phyloP scores from a whole-genome alignment of 75 land plant genomes.

The Adiantum capillusveneris region DNA sequence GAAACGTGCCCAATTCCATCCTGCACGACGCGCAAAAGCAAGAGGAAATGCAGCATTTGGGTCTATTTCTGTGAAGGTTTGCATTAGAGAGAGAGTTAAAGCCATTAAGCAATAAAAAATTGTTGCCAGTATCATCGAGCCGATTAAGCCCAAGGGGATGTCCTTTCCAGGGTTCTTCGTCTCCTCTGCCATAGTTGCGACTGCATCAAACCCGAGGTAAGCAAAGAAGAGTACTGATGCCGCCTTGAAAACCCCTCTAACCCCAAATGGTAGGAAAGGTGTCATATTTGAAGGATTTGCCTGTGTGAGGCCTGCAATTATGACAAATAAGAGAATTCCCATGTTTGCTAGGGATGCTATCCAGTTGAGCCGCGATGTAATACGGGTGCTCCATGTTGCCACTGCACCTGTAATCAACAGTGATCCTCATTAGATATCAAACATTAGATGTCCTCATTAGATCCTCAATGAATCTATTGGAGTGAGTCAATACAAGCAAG shows the following conservation, averaged over 20 bases:
- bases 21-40: conserved; percentile 40
- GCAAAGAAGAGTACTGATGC: conserved; percentile 67
- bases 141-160: conserved; percentile 71
- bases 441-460: too few species aligned
- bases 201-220: conserved; percentile 62
- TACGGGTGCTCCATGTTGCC: conserved; percentile 42
- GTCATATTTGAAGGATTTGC: conserved; percentile 32
- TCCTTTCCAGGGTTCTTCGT: conserved; percentile 62
- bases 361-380: conserved; percentile 55
- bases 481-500: too few species aligned
- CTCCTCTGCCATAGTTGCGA: conserved; percentile 87
- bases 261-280: conserved; percentile 53
- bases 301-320: conserved; percentile 50
- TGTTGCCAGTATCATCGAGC: conserved; percentile 66
- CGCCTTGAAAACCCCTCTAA: conserved; percentile 50
- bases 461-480: too few species aligned
- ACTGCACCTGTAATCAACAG: conserved; percentile 25
- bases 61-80: conserved; percentile 50
- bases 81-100: conserved; percentile 59
- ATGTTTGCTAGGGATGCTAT: conserved; percentile 34
- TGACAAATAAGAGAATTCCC: conserved; percentile 48
- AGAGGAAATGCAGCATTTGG: conserved; percentile 55
- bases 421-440: too few species aligned
- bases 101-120: conserved; percentile 74
- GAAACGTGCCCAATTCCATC: conserved; percentile 82